Evolutionary conservation across 2,329 filamentous ascomycete genomes (phyloP), one percentile per base, ranked within the genome.

Genomic region (Aspergillus udagawae): DNA sequence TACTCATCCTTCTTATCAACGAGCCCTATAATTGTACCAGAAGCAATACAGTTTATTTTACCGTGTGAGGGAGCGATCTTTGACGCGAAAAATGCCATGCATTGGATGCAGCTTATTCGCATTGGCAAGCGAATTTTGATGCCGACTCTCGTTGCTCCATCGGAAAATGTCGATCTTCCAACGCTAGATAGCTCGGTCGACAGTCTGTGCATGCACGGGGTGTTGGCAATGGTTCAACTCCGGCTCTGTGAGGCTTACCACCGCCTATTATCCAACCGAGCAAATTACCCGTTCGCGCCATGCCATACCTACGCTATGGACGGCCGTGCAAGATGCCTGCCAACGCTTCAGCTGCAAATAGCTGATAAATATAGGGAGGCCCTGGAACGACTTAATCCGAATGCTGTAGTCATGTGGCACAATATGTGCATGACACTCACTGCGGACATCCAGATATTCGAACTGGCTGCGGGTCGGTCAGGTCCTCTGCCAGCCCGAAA

Each of bases 351-450:
- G 55, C 58, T 68, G 7, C 70, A 74, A 45, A 64, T 72, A 3
- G 62, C 63, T 23, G 65, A 56, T 44, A 63, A 61, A 23, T 80
- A 80, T 38, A 73, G 76, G 32, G 73, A 78, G 23, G 70, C 73
- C 1, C 69, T 80, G 3, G 66, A 75, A 14, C 72, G 69, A 2
- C 72, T 79, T 25, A 79, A 80, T 52, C 73, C 81, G 2, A 83
- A 83, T 51, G 78, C 78, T 3, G 66, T 78, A 1, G 72, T 82
- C 3, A 74, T 82, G 41, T 83, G 81, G 81, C 80, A 83, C 60
- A 77, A 78, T 47, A 77, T 81, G 53, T 81, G 79, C 61, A 80
- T 82, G 74, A 77, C 76, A 61, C 73, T 83, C 2, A 78, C 79
- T 0, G 76, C 80, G 3, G 81, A 83, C 55, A 75, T 81, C 8